Percentiles rank a stretch among this genome's conserved stretches.
Evolutionary conservation across 2,329 filamentous ascomycete species (phyloP).

Genomic region (Penicillium sp.): DNA sequence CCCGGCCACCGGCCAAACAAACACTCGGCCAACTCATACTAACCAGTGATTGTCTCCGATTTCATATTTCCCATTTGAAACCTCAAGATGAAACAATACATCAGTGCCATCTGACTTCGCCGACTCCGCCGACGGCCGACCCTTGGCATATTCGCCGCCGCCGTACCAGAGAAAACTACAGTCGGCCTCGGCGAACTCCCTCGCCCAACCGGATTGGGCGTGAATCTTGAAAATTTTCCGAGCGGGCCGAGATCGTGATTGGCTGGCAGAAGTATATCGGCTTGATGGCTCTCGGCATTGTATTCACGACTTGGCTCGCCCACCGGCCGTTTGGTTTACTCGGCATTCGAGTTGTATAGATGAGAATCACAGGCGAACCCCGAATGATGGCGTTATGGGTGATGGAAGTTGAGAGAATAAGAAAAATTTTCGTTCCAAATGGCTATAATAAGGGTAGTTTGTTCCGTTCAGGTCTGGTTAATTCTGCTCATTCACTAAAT

Average conservation of each 20-base stretch:
- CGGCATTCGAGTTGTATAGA: too few relatives aligned
- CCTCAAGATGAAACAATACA: neutral
- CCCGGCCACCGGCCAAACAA: neutral
- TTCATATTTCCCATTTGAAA: neutral
- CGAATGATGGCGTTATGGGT: neutral
- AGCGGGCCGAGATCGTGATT: neutral
- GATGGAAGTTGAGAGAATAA: neutral
- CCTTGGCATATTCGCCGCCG: slow-evolving; percentile 1
- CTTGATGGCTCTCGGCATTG: neutral
- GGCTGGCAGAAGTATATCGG: neutral
- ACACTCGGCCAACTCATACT: neutral
- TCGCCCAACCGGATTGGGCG: neutral
- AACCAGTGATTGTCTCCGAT: too few relatives aligned
- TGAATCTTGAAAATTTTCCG: neutral
- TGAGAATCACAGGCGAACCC: slow-evolving; percentile 2
- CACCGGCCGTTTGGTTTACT: neutral
- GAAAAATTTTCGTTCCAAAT: neutral
- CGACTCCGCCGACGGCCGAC: slow-evolving; percentile 2
- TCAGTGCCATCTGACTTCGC: neutral
- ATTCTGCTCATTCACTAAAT: too few relatives aligned
- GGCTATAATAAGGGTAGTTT: too few relatives aligned
- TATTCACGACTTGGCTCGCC: neutral
- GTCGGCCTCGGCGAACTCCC: neutral
- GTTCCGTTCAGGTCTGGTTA: too few relatives aligned
- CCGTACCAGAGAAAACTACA: neutral